phyloP scores from a whole-genome alignment of 1,284 basidiomycete genomes.

The Moniliella sp. region DNA sequence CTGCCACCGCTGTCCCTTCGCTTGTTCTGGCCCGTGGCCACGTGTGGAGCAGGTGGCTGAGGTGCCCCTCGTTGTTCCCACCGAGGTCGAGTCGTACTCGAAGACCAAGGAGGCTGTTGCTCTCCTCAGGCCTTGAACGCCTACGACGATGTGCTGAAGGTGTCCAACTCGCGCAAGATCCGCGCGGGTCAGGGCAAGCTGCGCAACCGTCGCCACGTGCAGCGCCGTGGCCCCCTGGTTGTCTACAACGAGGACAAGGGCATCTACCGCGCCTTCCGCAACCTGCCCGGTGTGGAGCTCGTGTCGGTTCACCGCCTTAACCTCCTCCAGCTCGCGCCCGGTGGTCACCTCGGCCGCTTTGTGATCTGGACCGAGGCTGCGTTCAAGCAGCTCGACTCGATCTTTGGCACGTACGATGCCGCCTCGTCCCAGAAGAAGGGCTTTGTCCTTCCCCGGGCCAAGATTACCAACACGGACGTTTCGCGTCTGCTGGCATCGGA shows the following conservation, averaged over 20 bases:
- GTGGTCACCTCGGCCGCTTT: slow-evolving; percentile 96
- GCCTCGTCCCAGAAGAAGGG: slow-evolving; percentile 68
- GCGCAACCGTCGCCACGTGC: slow-evolving; percentile 86
- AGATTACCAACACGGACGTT: slow-evolving; percentile 90
- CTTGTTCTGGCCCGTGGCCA: slow-evolving; percentile 91
- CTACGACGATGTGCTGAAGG: slow-evolving; percentile 84
- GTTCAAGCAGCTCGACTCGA: slow-evolving; percentile 72
- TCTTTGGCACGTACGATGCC: slow-evolving; percentile 81
- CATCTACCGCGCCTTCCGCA: slow-evolving; percentile 92
- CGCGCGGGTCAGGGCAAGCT: slow-evolving; percentile 94
- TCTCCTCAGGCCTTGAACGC: slow-evolving; percentile 57
- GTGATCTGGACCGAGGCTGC: slow-evolving; percentile 97
- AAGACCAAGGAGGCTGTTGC: slow-evolving; percentile 96
- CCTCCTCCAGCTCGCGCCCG: slow-evolving; percentile 94
- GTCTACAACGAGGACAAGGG: slow-evolving; percentile 97
- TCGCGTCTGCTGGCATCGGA: slow-evolving; percentile 77
- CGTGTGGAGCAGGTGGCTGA: slow-evolving; percentile 95
- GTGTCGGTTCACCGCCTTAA: slow-evolving; percentile 85
- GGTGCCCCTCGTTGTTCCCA: slow-evolving; percentile 75
- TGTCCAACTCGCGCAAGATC: slow-evolving; percentile 87
- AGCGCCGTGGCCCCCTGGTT: slow-evolving; percentile 87
- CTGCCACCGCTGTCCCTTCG: slow-evolving; percentile 91
- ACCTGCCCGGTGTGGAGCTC: slow-evolving; percentile 92
- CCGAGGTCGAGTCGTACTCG: slow-evolving; percentile 58
- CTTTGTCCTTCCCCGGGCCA: slow-evolving; percentile 40